phyloP scores from a whole-genome alignment of 768 basidiomycete genomes.

The Leccinum variicolor region DNA sequence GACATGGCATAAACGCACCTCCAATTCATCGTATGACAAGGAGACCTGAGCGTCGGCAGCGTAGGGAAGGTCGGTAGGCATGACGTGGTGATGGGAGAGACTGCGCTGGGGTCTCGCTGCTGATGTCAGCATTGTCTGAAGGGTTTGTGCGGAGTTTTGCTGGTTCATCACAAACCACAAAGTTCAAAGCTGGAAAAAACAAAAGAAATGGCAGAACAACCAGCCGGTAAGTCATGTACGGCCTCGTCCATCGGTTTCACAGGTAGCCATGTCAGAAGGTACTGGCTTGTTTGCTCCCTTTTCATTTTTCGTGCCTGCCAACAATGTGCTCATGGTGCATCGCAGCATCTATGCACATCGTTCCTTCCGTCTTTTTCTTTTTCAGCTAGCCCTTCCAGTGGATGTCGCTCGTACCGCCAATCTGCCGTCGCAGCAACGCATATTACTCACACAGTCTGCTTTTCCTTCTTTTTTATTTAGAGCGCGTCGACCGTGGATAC shows the following conservation, averaged over 20 bases:
- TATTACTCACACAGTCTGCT: constrained; percentile 50
- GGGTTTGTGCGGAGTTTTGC: constrained; percentile 16
- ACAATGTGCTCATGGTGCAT: constrained; percentile 67
- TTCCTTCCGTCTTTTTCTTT: constrained; percentile 30
- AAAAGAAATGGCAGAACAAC: constrained; percentile 47
- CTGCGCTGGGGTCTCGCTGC: constrained; percentile 21
- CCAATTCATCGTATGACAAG: constrained; percentile 84
- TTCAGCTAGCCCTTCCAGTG: constrained; percentile 62
- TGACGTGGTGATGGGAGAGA: constrained; percentile 25
- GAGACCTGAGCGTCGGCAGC: constrained; percentile 93
- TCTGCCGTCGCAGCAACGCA: constrained; percentile 40
- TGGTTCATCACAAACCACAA: constrained; percentile 25
- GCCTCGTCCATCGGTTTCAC: constrained; percentile 22
- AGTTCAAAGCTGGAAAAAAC: constrained; percentile 6
- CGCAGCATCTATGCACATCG: constrained; percentile 41
- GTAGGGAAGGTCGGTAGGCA: constrained; percentile 87
- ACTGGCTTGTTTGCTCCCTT: constrained; percentile 30
- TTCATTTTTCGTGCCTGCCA: constrained; percentile 37
- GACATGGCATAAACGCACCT: constrained; percentile 43
- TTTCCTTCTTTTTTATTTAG: constrained; percentile 47
- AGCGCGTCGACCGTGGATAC: constrained; percentile 50
- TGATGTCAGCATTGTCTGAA: constrained; percentile 24
- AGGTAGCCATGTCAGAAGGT: constrained; percentile 24
- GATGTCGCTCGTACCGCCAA: constrained; percentile 38
- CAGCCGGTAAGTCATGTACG: constrained; percentile 48